A percentile compares a stretch with the other conserved stretches of the same genome.
Conservation (phyloP, 768 basidiomycete genomes). For the Pisolithus microcarpus region DNA sequence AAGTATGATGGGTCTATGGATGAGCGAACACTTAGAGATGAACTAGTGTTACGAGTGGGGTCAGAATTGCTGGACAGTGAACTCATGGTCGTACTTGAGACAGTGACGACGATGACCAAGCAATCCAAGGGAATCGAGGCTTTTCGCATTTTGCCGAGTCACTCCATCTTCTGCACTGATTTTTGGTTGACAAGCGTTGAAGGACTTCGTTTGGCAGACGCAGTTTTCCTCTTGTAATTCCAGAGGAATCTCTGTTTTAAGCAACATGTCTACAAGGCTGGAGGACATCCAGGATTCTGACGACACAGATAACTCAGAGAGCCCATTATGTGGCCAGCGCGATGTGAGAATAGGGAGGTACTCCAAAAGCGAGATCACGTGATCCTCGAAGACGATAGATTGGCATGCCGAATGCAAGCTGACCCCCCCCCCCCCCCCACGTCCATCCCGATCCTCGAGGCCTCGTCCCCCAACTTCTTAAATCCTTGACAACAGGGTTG, state of each 20-base stretch:
- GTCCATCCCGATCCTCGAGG: too few species aligned
- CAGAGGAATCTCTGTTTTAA: conserved; percentile 23
- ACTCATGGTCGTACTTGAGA: conserved; percentile 11
- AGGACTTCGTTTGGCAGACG: conserved; percentile 9
- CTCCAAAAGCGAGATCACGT: too few species aligned
- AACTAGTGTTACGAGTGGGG: conserved; percentile 21
- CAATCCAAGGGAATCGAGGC: conserved; percentile 22
- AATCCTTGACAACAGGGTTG: too few species aligned
- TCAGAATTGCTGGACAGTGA: conserved; percentile 17
- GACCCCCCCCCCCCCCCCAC: too few species aligned
- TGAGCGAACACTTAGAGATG: conserved; percentile 14
- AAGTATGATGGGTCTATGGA: conserved; percentile 10
- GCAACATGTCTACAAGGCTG: conserved; percentile 26
- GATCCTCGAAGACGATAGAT: too few species aligned
- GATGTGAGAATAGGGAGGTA: too few species aligned
- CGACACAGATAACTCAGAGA: conserved; percentile 17
- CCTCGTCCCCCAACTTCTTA: too few species aligned
- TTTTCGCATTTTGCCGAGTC: conserved; percentile 25
- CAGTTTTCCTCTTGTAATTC: conserved; percentile 11
- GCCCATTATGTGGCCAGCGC: conserved; percentile 18
- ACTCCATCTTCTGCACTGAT: conserved; percentile 15
- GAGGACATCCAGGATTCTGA: conserved; percentile 21
- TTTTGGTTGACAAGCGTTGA: conserved; percentile 24
- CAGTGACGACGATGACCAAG: conserved; percentile 13
- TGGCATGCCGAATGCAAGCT: too few species aligned